phyloP scores from a whole-genome alignment of 2,329 filamentous ascomycete species.

The Pseudogymnoascus destructans region DNA sequence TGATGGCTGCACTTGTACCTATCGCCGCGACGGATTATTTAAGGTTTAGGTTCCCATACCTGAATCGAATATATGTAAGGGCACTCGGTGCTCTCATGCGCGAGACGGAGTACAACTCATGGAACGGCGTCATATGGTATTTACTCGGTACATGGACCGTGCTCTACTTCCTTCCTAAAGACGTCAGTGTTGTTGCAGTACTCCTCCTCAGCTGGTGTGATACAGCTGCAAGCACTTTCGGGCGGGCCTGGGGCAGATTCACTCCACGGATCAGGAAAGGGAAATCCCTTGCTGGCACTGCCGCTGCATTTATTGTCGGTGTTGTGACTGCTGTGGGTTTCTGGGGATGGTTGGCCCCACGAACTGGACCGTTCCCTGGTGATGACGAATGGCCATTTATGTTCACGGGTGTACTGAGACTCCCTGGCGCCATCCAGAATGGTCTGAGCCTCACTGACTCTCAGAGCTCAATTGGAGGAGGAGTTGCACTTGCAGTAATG shows the following conservation, averaged over 20 bases:
- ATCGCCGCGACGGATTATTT: slow-evolving; percentile 72
- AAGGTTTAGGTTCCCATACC: slow-evolving; percentile 64
- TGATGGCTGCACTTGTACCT: slow-evolving; percentile 69
- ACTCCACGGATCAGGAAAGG: slow-evolving; percentile 74
- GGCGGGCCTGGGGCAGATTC: slow-evolving; percentile 76
- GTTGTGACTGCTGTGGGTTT: slow-evolving; percentile 73
- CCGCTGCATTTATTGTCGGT: slow-evolving; percentile 73
- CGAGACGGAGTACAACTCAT: slow-evolving; percentile 85
- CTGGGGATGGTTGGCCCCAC: slow-evolving; percentile 74
- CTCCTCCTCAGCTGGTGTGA: slow-evolving; percentile 95
- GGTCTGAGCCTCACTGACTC: slow-evolving; percentile 46
- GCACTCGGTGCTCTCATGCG: slow-evolving; percentile 86
- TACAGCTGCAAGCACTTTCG: slow-evolving; percentile 90
- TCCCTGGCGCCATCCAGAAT: slow-evolving; percentile 48
- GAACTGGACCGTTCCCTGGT: slow-evolving; percentile 50
- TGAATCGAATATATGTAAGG: slow-evolving; percentile 81
- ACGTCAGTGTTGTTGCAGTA: slow-evolving; percentile 79
- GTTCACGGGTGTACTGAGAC: slow-evolving; percentile 62
- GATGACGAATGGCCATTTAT: slow-evolving; percentile 62
- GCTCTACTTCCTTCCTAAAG: slow-evolving; percentile 80
- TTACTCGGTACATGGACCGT: slow-evolving; percentile 81
- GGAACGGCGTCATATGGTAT: slow-evolving; percentile 96
- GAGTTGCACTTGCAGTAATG: slow-evolving; percentile 63
- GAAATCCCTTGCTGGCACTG: slow-evolving; percentile 81
- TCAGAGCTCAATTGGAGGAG: slow-evolving; percentile 52